Evolutionary conservation across 2,329 filamentous ascomycete genomes (phyloP), one percentile per base, ranked within the genome.

Genomic region (Hypoxylon sp.): DNA sequence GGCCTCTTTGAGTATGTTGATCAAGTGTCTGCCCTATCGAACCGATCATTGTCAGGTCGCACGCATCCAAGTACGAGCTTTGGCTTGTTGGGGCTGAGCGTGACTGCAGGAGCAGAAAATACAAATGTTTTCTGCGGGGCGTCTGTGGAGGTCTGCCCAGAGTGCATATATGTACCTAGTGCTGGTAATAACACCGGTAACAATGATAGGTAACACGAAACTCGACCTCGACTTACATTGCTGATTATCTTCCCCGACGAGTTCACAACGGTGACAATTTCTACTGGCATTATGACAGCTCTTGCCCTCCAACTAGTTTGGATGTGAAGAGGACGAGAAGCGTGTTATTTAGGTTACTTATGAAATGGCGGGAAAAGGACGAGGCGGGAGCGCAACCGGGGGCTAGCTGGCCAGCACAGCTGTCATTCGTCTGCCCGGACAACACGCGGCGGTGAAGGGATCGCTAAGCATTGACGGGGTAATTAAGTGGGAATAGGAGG

Each of bases 1-100:
- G 71, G 95, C 95, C 79, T 98, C 94, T 79, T 94, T 97, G 86
- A 97, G 97, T 77, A 98, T 91, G 78, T 90, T 91, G 77, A 97
- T 88, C 25, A 98, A 85, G 75, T 97, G 93, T 82, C 97, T 97
- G 77, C 94, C 94, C 94, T 97, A 77, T 64, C 37, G 50, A 61
- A 55, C 14, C 17, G 10, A 59, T 20, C 17, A 48, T 61, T 66
- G 58, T 67, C 68, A 69, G 63, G 25, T 55, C 50, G 14, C 22
- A 25, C 55, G 25, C 40, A 50, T 49, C n/a, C 11, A 42, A 25
- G 30, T 59, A 20, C n/a, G 31, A 40, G 20, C 25, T 55, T 40
- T 30, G 57, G 57, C 27, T 57, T 33, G 40, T 27, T 40, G n/a
- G 25, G 22, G 42, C 35, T 35, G 20, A 40, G 33, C 30, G 40